Percentiles rank a stretch among this genome's conserved stretches.
These are phyloP conservation scores for Rosa lucieae DNA, from an alignment of 306 rosid species.

Conservation along the genomic window DNA sequence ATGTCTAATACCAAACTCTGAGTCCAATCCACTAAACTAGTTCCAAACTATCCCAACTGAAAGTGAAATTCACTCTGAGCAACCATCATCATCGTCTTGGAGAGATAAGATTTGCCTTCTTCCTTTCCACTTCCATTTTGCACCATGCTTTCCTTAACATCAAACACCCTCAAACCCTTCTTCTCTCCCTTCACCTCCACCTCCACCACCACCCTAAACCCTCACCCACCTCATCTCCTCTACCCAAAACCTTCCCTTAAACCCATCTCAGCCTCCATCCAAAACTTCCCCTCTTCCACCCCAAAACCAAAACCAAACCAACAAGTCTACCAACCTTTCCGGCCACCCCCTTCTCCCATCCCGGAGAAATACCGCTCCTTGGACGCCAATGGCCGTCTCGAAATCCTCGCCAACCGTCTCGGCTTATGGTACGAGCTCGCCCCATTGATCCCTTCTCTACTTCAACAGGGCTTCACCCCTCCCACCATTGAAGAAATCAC, in stretches of 20 bases:
- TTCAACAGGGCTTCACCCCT: constrained; percentile 70
- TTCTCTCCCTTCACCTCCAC: background rate
- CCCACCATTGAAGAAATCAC: constrained; percentile 70
- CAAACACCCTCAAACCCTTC: constrained; percentile 15
- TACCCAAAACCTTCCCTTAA: background rate
- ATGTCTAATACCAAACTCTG: background rate
- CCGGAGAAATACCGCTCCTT: constrained; percentile 51
- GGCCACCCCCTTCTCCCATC: constrained; percentile 70
- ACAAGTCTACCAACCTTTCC: constrained; percentile 78
- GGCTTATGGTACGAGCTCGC: constrained; percentile 87
- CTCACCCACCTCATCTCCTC: constrained; percentile 8
- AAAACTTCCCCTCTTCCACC: constrained; percentile 1
- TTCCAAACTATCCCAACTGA: background rate
- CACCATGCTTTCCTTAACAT: constrained; percentile 37
- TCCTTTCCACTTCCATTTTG: background rate
- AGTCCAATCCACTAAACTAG: background rate
- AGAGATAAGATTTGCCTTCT: constrained; percentile 33
- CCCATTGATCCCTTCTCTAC: constrained; percentile 57
- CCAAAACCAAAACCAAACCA: constrained; percentile 26
- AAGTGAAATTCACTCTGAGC: background rate
- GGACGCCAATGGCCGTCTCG: constrained; percentile 49
- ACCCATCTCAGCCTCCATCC: constrained; percentile 7
- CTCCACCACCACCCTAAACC: background rate
- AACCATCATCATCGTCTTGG: background rate
- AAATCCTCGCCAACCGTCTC: constrained; percentile 63